Evolutionary conservation across 306 rosid genomes (phyloP), one percentile per base, ranked within the genome.

Genomic region (Lathyrus aphaca): DNA sequence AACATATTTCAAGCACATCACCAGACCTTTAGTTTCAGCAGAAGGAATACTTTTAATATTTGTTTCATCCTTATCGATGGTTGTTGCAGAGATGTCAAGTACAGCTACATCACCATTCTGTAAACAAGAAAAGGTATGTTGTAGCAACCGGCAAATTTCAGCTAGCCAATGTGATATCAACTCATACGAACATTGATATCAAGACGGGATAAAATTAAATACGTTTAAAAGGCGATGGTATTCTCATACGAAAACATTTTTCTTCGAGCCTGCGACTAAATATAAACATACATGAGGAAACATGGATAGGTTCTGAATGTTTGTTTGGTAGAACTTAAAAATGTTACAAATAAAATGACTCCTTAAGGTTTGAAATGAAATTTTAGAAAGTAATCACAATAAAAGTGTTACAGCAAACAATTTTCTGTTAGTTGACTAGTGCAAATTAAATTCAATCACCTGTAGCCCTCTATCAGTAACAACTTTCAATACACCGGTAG

Each of bases 21-120:
- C 53, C 84, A 35, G 23, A 94, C 98, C 98, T 94, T 90, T 90
- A 71, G 78, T 88, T 83, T 94, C 96, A 10, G 98, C 97, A 7
- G 97, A 88, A 51, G 96, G 97, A 82, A 94, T 88, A 50, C 55
- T 80, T 76, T 85, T 82, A 35, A 86, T 76, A 58, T 84, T 81
- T 64, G 92, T 80, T 80, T 87, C 82, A 44, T 87, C 97, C 79
- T 85, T 86, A 72, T 81, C 86, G 67, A 87, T 75, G 68, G 92
- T 88, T 74, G 87, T 81, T 60, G 98, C 97, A 14, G 97, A 94
- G 86, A 94, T 85, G 79, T 90, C 90, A 82, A 94, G 59, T 74
- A 90, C 95, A 38, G 63, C 90, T 49, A 90, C 83, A 82, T 94
- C 96, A 66, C 97, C 97, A 48, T 85, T 54, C 96, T 94, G 89